Conservation (phyloP, 331 rosid species). For the Cucumis variabilis region DNA sequence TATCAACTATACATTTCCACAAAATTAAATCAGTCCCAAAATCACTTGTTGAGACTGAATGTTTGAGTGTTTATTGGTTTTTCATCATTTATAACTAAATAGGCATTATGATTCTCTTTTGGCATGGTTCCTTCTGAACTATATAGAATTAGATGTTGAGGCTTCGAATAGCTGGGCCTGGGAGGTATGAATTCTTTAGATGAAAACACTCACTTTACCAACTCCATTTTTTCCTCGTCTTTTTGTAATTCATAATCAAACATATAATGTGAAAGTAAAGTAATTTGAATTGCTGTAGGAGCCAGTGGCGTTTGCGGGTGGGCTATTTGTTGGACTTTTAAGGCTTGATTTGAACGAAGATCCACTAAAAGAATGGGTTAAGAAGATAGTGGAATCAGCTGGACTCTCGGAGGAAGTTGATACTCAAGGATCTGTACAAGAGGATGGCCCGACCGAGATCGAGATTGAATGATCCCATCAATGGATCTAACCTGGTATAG, state of each 20-base stretch:
- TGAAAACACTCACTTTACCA: not conserved
- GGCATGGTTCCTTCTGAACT: not conserved
- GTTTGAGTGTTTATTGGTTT: not conserved
- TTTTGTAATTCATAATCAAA: not conserved
- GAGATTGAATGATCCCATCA: constrained; percentile 32
- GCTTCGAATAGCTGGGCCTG: not conserved
- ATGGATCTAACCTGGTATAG: not conserved
- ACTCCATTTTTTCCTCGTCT: not conserved
- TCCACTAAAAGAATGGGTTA: constrained; percentile 92
- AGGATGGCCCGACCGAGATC: constrained; percentile 31
- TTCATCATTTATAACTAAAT: not conserved
- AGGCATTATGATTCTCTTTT: not conserved
- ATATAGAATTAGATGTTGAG: not conserved
- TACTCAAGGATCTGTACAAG: not conserved
- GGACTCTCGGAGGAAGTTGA: constrained; percentile 63
- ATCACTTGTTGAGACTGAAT: not conserved
- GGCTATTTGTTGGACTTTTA: constrained; percentile 83
- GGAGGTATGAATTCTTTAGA: not conserved
- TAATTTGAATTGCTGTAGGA: constrained; percentile 53
- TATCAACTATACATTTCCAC: not conserved
- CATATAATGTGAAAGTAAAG: not conserved
- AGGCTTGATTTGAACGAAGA: constrained; percentile 93
- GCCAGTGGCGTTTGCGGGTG: constrained; percentile 93
- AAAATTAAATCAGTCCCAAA: not conserved
- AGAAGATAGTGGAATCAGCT: constrained; percentile 79